A percentile compares a stretch with the other conserved stretches of the same genome.
Evolutionary conservation across 257 asterid genomes (phyloP).

Genomic region (Nicotiana attenuata): DNA sequence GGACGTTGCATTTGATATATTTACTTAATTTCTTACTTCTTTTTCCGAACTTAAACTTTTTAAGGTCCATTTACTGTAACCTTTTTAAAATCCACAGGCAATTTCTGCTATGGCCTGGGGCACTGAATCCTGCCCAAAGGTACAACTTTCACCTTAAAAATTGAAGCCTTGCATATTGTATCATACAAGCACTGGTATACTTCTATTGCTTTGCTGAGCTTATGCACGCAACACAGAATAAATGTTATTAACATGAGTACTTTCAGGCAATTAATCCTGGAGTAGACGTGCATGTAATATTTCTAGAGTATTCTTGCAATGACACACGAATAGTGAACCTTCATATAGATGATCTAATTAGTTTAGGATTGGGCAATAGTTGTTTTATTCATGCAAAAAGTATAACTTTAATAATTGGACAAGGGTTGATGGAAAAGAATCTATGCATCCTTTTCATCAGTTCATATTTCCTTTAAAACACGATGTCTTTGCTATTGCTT

Average conservation of each 20-base stretch:
- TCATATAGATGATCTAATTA: not conserved
- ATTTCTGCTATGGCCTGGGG: slow-evolving; percentile 99
- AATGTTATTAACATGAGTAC: not conserved
- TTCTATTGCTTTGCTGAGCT: not conserved
- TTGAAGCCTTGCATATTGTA: not conserved
- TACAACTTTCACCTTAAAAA: slow-evolving; percentile 25
- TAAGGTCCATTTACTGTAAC: not conserved
- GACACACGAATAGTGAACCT: not conserved
- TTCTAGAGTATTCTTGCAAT: not conserved
- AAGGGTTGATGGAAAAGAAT: not conserved
- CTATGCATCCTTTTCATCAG: not conserved
- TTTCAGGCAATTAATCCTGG: not conserved
- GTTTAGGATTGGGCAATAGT: not conserved
- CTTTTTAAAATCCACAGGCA: slow-evolving; percentile 43
- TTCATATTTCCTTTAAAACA: not conserved
- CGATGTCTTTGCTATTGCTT: not conserved
- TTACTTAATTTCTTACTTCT: not conserved
- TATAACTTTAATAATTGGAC: not conserved
- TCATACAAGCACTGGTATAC: not conserved
- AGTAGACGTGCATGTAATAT: not conserved
- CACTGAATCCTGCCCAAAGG: slow-evolving; percentile 96
- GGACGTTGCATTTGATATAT: not conserved
- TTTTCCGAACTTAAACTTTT: not conserved
- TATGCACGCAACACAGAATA: not conserved
- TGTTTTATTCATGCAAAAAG: not conserved